These are phyloP conservation scores for Fusarium gaditjirri DNA, from an alignment of 2,329 filamentous ascomycete species.

Conservation along the genomic window DNA sequence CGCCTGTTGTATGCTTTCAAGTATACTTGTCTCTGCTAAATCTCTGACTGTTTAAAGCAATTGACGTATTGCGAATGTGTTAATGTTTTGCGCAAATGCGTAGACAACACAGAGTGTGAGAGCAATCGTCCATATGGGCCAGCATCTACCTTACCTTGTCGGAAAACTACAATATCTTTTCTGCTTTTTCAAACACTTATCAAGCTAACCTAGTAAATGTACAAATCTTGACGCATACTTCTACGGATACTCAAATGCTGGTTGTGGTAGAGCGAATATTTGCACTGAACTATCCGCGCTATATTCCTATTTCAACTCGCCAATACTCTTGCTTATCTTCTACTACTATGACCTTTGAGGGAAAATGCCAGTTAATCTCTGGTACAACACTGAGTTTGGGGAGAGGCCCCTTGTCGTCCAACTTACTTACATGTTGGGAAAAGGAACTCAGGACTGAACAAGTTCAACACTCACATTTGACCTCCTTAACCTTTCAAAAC, in stretches of 20 bases:
- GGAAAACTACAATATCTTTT: not conserved
- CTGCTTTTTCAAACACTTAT: no score
- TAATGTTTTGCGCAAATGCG: slow-evolving; percentile 10
- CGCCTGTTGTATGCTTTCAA: not conserved
- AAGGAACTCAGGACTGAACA: no score
- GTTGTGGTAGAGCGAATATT: not conserved
- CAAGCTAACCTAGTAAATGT: not conserved
- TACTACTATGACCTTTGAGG: not conserved
- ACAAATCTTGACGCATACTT: not conserved
- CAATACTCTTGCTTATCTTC: not conserved
- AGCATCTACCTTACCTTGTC: no score
- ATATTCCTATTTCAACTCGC: not conserved
- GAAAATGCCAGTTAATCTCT: not conserved
- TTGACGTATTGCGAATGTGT: not conserved
- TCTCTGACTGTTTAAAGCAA: not conserved
- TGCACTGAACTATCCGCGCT: not conserved
- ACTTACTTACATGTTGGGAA: no score
- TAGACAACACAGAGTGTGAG: not conserved
- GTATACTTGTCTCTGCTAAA: not conserved
- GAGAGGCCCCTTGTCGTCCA: no score
- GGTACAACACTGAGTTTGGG: no score
- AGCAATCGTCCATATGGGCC: not conserved
- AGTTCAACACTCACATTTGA: no score
- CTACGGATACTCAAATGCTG: not conserved
- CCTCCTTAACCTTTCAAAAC: no score